A percentile compares a stretch with the other conserved stretches of the same genome.
Conservation (phyloP, 1,284 basidiomycete species). For the Apiotrichum porosum region DNA sequence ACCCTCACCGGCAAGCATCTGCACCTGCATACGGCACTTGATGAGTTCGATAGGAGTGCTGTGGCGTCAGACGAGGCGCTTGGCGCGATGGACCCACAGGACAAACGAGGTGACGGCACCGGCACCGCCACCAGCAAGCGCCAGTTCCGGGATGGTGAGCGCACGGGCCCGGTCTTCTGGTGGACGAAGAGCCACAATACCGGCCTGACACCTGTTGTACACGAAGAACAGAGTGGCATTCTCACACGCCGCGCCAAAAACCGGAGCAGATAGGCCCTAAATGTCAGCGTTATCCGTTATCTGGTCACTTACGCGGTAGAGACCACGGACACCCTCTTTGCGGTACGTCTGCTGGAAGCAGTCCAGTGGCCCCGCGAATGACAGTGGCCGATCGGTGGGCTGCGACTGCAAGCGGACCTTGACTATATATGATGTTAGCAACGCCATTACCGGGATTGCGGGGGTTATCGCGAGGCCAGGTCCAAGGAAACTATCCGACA, state of each 20-base stretch:
- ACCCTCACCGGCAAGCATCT: conserved; percentile 57
- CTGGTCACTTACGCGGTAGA: conserved; percentile 65
- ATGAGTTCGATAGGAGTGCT: conserved; percentile 86
- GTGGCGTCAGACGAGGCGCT: too few species aligned
- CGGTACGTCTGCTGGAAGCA: conserved; percentile 72
- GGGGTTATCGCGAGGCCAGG: too few species aligned
- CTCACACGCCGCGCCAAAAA: conserved; percentile 84
- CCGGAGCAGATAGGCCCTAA: conserved; percentile 80
- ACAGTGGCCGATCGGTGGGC: conserved; percentile 64
- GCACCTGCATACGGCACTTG: conserved; percentile 94
- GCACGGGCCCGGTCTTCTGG: conserved; percentile 32
- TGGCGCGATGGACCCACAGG: conserved; percentile 65
- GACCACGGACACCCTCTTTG: conserved; percentile 68
- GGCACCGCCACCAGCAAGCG: conserved; percentile 70
- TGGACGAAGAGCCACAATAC: conserved; percentile 51
- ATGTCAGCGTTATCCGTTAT: neutral
- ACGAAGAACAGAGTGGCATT: conserved; percentile 83
- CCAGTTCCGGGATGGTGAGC: conserved; percentile 62
- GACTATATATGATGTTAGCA: too few species aligned
- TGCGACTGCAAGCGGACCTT: conserved; percentile 80
- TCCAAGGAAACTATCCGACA: too few species aligned
- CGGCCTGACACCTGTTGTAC: conserved; percentile 74
- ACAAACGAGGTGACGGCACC: conserved; percentile 78
- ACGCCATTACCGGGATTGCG: too few species aligned
- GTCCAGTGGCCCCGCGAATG: conserved; percentile 73